phyloP scores from a whole-genome alignment of 768 basidiomycete species.

The Gymnopilus junonius region DNA sequence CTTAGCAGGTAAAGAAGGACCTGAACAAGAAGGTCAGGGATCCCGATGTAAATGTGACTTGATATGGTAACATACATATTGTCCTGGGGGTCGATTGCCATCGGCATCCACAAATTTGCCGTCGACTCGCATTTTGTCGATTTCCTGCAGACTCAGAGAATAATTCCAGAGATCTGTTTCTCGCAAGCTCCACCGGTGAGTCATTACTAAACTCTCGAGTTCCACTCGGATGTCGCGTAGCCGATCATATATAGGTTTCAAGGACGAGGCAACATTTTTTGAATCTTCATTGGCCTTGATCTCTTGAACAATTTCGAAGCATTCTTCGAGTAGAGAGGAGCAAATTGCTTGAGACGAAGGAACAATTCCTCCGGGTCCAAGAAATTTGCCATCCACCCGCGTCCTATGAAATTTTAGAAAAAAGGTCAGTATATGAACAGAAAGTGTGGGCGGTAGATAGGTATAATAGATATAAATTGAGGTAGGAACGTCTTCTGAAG shows the following conservation, averaged over 20 bases:
- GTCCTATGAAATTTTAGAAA: slow-evolving; percentile 50
- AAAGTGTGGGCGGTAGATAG: neutral
- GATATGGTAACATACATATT: slow-evolving; percentile 77
- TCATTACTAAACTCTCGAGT: slow-evolving; percentile 89
- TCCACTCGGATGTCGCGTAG: slow-evolving; percentile 84
- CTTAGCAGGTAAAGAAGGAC: slow-evolving; percentile 91
- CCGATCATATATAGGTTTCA: slow-evolving; percentile 94
- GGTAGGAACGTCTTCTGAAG: too few species aligned
- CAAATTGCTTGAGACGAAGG: slow-evolving; percentile 92
- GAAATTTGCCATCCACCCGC: slow-evolving; percentile 95
- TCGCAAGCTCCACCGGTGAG: slow-evolving; percentile 95
- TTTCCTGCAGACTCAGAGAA: slow-evolving; percentile 90
- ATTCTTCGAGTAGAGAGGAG: slow-evolving; percentile 92
- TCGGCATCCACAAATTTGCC: slow-evolving; percentile 97
- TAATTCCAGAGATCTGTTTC: slow-evolving; percentile 97
- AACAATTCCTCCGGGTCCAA: slow-evolving; percentile 87
- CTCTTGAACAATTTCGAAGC: slow-evolving; percentile 94
- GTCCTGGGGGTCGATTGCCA: slow-evolving; percentile 88
- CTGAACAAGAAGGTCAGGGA: slow-evolving; percentile 41
- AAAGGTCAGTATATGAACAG: neutral
- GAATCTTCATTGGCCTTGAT: slow-evolving; percentile 93
- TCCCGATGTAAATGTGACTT: neutral
- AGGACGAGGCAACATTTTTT: slow-evolving; percentile 80
- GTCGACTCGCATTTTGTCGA: slow-evolving; percentile 96
- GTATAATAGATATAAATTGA: slow-evolving; percentile 9